Evolutionary conservation across 2,329 filamentous ascomycete species (phyloP), one percentile per base, ranked within the genome.

Genomic region (Pestalotiopsis sp.): DNA sequence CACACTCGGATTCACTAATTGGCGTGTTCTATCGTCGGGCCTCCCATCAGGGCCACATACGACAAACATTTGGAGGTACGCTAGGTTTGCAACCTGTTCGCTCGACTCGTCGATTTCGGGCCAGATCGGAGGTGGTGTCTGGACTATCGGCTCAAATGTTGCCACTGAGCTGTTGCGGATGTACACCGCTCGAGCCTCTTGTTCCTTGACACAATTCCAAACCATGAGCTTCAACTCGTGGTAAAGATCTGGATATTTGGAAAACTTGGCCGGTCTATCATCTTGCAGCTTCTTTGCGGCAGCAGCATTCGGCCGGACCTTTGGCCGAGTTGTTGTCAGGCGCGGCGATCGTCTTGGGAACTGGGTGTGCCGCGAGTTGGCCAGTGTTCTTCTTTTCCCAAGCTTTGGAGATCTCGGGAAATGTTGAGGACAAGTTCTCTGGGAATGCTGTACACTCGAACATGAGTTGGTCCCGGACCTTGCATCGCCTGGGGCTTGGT

Each of bases 151-250:
- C 6, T 38, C 59, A 13, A 63, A 67, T 5, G 57, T 4, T 7
- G 57, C 6, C 7, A 71, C 71, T n/a, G 63, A 67, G 62, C 75
- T 70, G 61, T 78, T 78, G 61, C 73, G 71, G 40, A 78, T 71
- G 59, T 78, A 78, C 2, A 72, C 65, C 13, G 75, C 52, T 24
- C 76, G 74, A 13, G 76, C 73, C 11, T 68, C 65, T 7, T 76
- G 67, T 2, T 35, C 30, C 30, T 9, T 35, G 9, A 73, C 74
- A 13, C 72, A 72, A 66, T 78, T 74, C 75, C 75, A 78, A 17
- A 78, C 69, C 71, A 76, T 72, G 20, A 77, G 68, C 68, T 73
- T 69, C 7, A 78, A 63, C 65, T 78, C 76, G 4, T 39, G 1
- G 4, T 75, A 75, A 9, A 78, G 69, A 1, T 72, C 56, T 2